Percentiles rank a stretch among this genome's conserved stretches.
Evolutionary conservation across 371 early-diverging fungal species (phyloP).

Genomic region (Coemansia sp.): DNA sequence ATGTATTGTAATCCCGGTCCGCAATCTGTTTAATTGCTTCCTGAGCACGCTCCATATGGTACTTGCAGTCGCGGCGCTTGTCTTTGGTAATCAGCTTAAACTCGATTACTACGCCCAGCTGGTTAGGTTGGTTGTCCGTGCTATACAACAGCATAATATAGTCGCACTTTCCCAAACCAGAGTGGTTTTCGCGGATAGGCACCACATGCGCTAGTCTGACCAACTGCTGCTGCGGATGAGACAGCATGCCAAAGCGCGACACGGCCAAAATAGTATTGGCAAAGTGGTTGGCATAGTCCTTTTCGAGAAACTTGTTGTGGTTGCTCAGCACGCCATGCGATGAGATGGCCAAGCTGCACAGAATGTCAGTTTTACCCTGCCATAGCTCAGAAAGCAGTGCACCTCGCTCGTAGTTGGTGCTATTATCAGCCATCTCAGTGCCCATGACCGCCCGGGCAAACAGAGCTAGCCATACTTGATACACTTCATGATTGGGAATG

Average conservation of each 20-base stretch:
- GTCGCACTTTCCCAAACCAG: constrained; percentile 25
- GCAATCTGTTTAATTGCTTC: constrained; percentile 15
- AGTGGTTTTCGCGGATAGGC: constrained; percentile 16
- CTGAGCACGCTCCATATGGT: constrained; percentile 4
- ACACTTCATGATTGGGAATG: constrained; percentile 28
- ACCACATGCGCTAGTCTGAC: constrained; percentile 14
- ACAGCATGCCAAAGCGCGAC: constrained; percentile 27
- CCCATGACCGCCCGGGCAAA: constrained; percentile 34
- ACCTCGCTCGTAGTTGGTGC: constrained; percentile 10
- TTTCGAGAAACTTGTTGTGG: constrained; percentile 29
- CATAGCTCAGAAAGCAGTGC: constrained; percentile 17
- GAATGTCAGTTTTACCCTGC: constrained; percentile 9
- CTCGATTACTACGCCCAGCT: constrained; percentile 32
- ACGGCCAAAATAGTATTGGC: constrained; percentile 30
- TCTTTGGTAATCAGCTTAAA: constrained; percentile 19
- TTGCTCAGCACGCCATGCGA: constrained; percentile 29
- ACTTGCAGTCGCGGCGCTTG: not conserved
- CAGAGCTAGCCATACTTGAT: constrained; percentile 20
- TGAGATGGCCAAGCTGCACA: constrained; percentile 11
- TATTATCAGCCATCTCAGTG: constrained; percentile 16
- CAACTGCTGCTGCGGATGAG: constrained; percentile 19
- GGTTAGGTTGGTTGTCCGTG: constrained; percentile 21
- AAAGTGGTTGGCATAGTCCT: constrained; percentile 37
- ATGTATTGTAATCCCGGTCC: constrained; percentile 12
- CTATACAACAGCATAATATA: constrained; percentile 27